Percentiles rank a stretch among this genome's conserved stretches.
Conservation (phyloP, 108 stramenopile genomes). For the Pseudonitzschia multistriata region DNA sequence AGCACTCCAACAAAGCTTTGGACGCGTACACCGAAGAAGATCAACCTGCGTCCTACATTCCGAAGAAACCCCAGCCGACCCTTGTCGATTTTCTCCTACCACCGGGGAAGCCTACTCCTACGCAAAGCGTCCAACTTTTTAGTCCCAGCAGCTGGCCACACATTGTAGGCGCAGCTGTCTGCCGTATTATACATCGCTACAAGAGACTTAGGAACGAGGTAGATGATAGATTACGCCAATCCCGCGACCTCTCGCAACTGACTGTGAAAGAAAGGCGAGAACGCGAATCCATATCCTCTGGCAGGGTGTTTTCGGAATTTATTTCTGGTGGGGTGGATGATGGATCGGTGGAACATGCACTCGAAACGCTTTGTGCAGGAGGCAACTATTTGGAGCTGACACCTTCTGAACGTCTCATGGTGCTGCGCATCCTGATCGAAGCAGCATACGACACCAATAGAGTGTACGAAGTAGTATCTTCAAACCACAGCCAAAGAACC, state of each 20-base stretch:
- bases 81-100: constrained; percentile 81
- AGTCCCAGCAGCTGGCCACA: constrained; percentile 72
- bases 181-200: constrained; percentile 72
- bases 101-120: constrained; percentile 62
- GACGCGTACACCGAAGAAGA: constrained; percentile 41
- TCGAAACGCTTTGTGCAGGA: constrained; percentile 52
- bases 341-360: constrained; percentile 47
- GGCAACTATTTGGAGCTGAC: constrained; percentile 61
- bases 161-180: constrained; percentile 67
- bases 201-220: constrained; percentile 80
- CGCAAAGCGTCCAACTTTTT: constrained; percentile 46
- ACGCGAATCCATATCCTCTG: constrained; percentile 55
- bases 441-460: constrained; percentile 77
- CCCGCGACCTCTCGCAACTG: constrained; percentile 56
- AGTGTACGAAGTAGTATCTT: constrained; percentile 68
- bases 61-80: constrained; percentile 69
- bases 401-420: constrained; percentile 57
- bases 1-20: constrained; percentile 18
- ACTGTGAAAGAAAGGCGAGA: constrained; percentile 66
- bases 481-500: constrained; percentile 73
- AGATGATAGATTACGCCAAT: constrained; percentile 72
- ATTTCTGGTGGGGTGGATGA: constrained; percentile 31
- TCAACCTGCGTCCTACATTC: constrained; percentile 51
- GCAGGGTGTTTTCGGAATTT: constrained; percentile 67
- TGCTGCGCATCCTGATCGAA: constrained; percentile 76